A percentile compares a stretch with the other conserved stretches of the same genome.
phyloP scores from a whole-genome alignment of 2,329 filamentous ascomycete genomes.

The Colletotrichum echinochloae region DNA sequence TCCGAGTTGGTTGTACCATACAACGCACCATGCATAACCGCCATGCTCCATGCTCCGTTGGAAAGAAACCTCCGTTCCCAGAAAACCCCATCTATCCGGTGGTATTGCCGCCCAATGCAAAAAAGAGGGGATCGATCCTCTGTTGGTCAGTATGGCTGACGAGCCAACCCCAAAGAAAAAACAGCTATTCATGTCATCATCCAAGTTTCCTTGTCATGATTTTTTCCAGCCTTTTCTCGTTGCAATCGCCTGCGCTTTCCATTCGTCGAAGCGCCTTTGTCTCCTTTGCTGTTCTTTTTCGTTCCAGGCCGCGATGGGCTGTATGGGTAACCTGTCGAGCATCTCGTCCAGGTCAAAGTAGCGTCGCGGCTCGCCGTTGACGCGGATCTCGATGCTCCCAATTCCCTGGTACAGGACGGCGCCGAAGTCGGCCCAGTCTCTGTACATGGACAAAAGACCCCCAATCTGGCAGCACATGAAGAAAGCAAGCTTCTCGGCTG shows the following conservation, averaged over 20 bases:
- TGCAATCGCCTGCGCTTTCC: conserved; percentile 34
- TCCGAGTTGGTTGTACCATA: conserved; percentile 15
- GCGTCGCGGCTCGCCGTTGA: conserved; percentile 38
- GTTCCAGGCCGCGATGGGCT: conserved; percentile 37
- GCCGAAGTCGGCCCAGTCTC: conserved; percentile 40
- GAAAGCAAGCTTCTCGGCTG: conserved; percentile 42
- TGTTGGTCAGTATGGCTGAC: conserved; percentile 27
- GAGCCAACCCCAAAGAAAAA: conserved; percentile 21
- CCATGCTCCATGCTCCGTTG: conserved; percentile 32
- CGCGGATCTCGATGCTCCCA: conserved; percentile 40
- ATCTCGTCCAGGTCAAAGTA: conserved; percentile 41
- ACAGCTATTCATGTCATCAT: conserved; percentile 32
- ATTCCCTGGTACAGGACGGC: conserved; percentile 37
- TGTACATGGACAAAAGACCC: conserved; percentile 37
- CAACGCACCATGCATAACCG: conserved; percentile 25
- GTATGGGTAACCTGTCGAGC: conserved; percentile 36
- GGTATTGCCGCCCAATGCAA: conserved; percentile 38
- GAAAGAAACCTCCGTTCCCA: conserved; percentile 14
- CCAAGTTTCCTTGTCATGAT: conserved; percentile 6
- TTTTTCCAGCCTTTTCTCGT: conserved; percentile 30
- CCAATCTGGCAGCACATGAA: conserved; percentile 40
- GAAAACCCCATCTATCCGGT: conserved; percentile 29
- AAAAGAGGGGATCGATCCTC: conserved; percentile 22
- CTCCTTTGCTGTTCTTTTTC: conserved; percentile 33
- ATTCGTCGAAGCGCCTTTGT: conserved; percentile 37